Percentiles rank a stretch among this genome's conserved stretches.
Conservation (phyloP, 306 rosid species). For the Bauhinia variegata region DNA sequence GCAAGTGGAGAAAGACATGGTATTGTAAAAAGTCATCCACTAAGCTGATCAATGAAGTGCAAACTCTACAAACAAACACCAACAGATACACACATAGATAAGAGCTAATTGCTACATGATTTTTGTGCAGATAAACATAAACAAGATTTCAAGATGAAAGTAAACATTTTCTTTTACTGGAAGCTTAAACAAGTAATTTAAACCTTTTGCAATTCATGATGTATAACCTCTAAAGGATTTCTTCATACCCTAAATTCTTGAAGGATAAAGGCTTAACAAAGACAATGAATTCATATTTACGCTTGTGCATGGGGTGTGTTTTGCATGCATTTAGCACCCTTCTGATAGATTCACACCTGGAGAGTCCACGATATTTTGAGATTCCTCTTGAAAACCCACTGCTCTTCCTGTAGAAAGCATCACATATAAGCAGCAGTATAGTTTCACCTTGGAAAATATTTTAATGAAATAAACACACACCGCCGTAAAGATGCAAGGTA, state of each 20-base stretch:
- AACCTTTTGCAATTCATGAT: neutral
- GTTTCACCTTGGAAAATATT: too few species aligned
- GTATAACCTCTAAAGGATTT: neutral
- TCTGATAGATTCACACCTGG: slow-evolving; percentile 65
- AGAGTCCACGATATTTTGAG: slow-evolving; percentile 88
- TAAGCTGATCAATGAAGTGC: slow-evolving; percentile 16
- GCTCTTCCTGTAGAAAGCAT: slow-evolving; percentile 82
- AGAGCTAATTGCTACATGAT: slow-evolving; percentile 7
- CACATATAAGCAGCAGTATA: slow-evolving; percentile 37
- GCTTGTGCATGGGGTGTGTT: neutral
- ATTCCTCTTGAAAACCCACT: slow-evolving; percentile 98
- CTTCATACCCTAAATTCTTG: neutral
- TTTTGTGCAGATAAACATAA: slow-evolving; percentile 1
- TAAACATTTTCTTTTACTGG: neutral
- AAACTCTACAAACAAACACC: slow-evolving; percentile 16
- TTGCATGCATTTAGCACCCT: slow-evolving; percentile 7
- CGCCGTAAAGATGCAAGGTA: slow-evolving; percentile 94
- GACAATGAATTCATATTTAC: slow-evolving; percentile 1
- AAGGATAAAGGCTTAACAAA: neutral
- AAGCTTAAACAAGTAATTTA: neutral
- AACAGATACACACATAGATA: neutral
- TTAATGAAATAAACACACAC: slow-evolving; percentile 53
- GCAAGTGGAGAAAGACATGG: slow-evolving; percentile 14
- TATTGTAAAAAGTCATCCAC: neutral
- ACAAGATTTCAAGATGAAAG: neutral